phyloP scores from a whole-genome alignment of 208 protist species.

The Leishmania amazonensis region DNA sequence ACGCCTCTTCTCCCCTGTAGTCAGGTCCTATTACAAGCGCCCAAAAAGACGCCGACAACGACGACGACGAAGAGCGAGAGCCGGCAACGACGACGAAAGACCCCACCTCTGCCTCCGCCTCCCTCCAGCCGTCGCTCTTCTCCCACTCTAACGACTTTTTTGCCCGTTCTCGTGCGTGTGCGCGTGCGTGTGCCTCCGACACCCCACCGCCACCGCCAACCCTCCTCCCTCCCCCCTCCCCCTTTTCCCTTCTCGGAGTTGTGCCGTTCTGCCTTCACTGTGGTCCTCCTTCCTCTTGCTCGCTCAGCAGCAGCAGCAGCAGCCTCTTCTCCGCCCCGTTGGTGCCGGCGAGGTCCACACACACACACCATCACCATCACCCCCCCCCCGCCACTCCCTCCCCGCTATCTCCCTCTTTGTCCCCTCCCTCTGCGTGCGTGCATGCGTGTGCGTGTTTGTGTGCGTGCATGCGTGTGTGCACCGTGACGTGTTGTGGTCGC shows the following conservation, averaged over 20 bases:
- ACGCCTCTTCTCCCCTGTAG: not conserved
- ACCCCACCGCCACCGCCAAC: not conserved
- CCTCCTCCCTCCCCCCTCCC: not conserved
- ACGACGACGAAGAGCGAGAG: not conserved
- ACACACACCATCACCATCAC: not conserved
- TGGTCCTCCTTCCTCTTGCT: not conserved
- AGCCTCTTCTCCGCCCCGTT: not conserved
- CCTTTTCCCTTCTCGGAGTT: not conserved
- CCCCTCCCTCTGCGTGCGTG: not conserved
- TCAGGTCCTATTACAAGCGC: not conserved
- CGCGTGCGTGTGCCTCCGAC: not conserved
- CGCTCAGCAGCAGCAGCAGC: not conserved
- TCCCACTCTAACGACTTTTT: not conserved
- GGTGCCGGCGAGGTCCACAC: not conserved
- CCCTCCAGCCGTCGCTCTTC: too few relatives aligned
- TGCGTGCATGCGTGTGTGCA: not conserved
- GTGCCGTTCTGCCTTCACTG: not conserved
- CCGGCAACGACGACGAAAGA: not conserved
- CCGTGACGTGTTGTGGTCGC: not conserved
- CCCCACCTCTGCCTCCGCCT: not conserved
- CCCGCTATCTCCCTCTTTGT: not conserved
- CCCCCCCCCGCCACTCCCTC: too few relatives aligned
- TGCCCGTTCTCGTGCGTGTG: not conserved
- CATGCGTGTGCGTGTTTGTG: not conserved
- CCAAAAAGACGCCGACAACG: not conserved